These are phyloP conservation scores for Brassica rapa DNA, from an alignment of 345 rosid species.

Conservation along the genomic window DNA sequence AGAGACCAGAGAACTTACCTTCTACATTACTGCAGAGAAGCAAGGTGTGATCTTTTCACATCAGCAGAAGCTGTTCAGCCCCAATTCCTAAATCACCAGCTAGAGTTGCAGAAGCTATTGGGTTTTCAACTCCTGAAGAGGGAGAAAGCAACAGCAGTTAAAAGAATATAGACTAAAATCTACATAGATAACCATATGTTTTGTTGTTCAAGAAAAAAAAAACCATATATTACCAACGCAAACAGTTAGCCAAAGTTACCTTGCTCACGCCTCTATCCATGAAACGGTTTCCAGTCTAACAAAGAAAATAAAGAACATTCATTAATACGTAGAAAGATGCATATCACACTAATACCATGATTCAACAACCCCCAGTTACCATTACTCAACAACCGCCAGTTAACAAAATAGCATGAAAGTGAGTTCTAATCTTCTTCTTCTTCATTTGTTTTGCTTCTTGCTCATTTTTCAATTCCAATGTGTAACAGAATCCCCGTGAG, in stretches of 20 bases:
- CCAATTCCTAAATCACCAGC: conserved; percentile 60
- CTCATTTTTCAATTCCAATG: conserved; percentile 84
- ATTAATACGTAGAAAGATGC: neutral
- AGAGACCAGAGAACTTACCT: conserved; percentile 50
- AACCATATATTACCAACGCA: neutral
- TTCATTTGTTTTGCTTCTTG: conserved; percentile 62
- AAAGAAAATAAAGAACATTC: conserved; percentile 1
- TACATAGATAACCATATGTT: neutral
- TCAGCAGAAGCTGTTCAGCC: conserved; percentile 67
- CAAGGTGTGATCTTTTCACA: conserved; percentile 71
- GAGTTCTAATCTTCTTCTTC: conserved; percentile 63
- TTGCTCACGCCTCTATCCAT: conserved; percentile 43
- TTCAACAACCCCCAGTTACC: conserved; percentile 5
- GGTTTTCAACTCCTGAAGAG: conserved; percentile 33
- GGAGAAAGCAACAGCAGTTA: conserved; percentile 6
- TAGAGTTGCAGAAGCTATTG: conserved; percentile 34
- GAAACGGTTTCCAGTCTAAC: conserved; percentile 85
- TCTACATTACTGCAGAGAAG: conserved; percentile 59
- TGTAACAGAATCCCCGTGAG: conserved; percentile 92
- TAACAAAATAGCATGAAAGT: conserved; percentile 66
- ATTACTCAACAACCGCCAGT: conserved; percentile 12
- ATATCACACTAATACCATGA: conserved; percentile 9
- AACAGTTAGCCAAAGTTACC: conserved; percentile 46
- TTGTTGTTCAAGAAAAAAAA: neutral
- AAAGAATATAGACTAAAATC: neutral